Evolutionary conservation across 2,329 filamentous ascomycete species (phyloP).

Genomic region (Leptoxyphium fumago): DNA sequence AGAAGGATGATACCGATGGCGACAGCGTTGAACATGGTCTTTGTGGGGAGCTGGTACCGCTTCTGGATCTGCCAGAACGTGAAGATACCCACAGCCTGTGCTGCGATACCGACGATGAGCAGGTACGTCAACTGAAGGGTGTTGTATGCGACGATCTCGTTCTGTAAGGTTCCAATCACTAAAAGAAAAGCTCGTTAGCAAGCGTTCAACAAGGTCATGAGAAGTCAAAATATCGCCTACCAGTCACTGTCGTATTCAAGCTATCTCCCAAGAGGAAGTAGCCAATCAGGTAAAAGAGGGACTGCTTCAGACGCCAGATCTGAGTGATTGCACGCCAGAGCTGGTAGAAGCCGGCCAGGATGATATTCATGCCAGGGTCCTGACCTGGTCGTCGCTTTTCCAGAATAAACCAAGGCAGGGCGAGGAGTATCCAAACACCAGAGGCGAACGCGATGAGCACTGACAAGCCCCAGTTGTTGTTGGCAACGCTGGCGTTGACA

Average conservation of each 20-base stretch:
- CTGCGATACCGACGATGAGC: conserved; percentile 48
- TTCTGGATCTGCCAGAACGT: conserved; percentile 44
- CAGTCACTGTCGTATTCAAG: conserved; percentile 53
- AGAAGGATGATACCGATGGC: conserved; percentile 48
- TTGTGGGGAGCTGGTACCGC: conserved; percentile 43
- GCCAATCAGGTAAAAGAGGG: conserved; percentile 47
- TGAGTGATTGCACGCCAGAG: conserved; percentile 42
- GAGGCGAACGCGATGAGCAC: conserved; percentile 52
- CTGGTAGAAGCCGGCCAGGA: conserved; percentile 49
- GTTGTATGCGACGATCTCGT: conserved; percentile 49
- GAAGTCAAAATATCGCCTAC: not conserved
- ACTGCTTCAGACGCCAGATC: conserved; percentile 52
- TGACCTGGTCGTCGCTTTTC: conserved; percentile 51
- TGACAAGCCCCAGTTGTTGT: conserved; percentile 53
- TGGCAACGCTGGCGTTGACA: conserved; percentile 42
- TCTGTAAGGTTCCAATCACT: conserved; percentile 51
- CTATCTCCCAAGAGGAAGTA: conserved; percentile 58
- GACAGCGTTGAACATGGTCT: conserved; percentile 54
- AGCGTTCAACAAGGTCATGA: not conserved
- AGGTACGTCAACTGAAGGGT: conserved; percentile 51
- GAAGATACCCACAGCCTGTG: conserved; percentile 49
- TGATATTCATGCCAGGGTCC: conserved; percentile 33
- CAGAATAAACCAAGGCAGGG: conserved; percentile 51
- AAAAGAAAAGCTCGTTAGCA: not conserved
- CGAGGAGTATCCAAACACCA: conserved; percentile 48